A percentile compares a stretch with the other conserved stretches of the same genome.
Conservation (phyloP, 2,329 filamentous ascomycete genomes). For the Nannizziopsis barbatae region DNA sequence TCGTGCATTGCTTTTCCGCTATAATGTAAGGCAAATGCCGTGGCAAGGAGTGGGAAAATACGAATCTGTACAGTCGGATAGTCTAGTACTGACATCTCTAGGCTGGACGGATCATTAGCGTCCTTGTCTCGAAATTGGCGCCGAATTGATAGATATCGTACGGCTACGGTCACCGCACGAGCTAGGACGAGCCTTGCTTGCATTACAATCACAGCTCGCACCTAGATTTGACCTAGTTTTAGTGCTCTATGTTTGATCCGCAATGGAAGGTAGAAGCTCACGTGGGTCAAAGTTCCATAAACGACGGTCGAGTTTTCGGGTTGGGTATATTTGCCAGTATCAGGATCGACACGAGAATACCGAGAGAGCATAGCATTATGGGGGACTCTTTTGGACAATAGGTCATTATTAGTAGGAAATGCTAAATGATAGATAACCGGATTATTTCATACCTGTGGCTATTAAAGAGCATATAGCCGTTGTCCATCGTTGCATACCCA, state of each 20-base stretch:
- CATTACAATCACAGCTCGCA: constrained; percentile 25
- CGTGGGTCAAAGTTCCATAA: constrained; percentile 14
- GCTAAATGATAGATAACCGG: constrained; percentile 1
- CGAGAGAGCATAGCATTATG: constrained; percentile 14
- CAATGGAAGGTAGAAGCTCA: background rate
- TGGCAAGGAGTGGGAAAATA: constrained; percentile 43
- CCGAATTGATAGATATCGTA: constrained; percentile 41
- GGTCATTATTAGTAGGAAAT: background rate
- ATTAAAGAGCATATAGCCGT: constrained; percentile 16
- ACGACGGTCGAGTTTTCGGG: constrained; percentile 14
- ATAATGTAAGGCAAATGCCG: constrained; percentile 42
- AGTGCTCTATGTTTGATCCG: background rate
- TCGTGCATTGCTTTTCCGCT: constrained; percentile 38
- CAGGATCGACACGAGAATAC: constrained; percentile 14
- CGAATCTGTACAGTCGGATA: constrained; percentile 46
- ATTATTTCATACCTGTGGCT: constrained; percentile 12
- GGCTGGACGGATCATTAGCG: constrained; percentile 22
- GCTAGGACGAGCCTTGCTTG: constrained; percentile 44
- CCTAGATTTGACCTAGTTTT: constrained; percentile 4
- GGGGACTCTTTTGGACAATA: constrained; percentile 7
- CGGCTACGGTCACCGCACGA: constrained; percentile 43
- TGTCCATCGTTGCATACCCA: constrained; percentile 14
- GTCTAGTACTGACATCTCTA: constrained; percentile 41
- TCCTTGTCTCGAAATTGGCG: constrained; percentile 43
- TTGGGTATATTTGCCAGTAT: constrained; percentile 14